Percentiles rank a stretch among this genome's conserved stretches.
Conservation (phyloP, 352 stramenopile genomes). For the Proteromonas lacertae region DNA sequence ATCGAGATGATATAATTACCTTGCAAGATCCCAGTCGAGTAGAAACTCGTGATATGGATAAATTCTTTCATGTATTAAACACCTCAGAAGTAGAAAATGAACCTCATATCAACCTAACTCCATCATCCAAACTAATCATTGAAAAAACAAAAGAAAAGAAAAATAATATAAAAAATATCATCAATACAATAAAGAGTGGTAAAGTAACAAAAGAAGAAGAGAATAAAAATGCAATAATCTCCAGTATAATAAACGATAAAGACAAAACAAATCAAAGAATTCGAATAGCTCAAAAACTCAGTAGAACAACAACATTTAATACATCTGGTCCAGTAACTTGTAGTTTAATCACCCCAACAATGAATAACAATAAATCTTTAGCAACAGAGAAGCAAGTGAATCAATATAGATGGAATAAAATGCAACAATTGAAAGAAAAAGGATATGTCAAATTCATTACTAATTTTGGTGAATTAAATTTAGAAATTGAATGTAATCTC, state of each 20-base stretch:
- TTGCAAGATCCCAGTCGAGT: conserved; percentile 61
- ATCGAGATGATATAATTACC: conserved; percentile 50
- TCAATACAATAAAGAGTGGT: not conserved
- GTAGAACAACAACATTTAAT: conserved; percentile 23
- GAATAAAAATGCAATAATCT: not conserved
- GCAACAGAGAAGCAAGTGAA: conserved; percentile 8
- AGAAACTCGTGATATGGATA: conserved; percentile 64
- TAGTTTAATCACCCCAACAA: conserved; percentile 6
- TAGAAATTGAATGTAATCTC: conserved; percentile 82
- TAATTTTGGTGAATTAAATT: conserved; percentile 56
- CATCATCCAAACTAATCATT: not conserved
- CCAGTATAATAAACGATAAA: not conserved
- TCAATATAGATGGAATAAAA: conserved; percentile 11
- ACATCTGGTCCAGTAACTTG: conserved; percentile 41
- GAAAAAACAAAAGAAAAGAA: not conserved
- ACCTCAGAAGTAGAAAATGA: conserved; percentile 25
- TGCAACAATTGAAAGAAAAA: conserved; percentile 61
- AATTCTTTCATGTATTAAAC: conserved; percentile 66
- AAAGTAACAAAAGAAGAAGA: not conserved
- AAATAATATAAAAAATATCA: not conserved
- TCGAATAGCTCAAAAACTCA: conserved; percentile 16
- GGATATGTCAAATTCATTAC: conserved; percentile 75
- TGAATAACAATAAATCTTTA: conserved; percentile 2
- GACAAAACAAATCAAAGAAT: conserved; percentile 1
- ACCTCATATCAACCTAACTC: conserved; percentile 5